Base-by-base conservation (phyloP, 2,329 filamentous ascomycete species). In the Bimuria novae-zelandiae region DNA sequence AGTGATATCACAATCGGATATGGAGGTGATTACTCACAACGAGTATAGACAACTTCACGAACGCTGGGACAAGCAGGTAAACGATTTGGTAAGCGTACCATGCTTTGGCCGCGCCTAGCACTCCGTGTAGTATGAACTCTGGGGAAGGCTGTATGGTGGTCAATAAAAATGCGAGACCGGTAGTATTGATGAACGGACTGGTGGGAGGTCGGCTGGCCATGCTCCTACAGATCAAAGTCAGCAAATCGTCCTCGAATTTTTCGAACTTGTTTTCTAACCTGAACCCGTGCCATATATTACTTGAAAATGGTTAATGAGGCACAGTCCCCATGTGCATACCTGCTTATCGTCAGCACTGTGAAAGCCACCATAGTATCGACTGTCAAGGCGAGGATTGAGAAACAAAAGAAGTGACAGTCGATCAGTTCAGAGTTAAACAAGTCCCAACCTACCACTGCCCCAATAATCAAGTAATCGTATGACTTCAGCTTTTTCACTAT, bases 11-110 rank as follows among this genome's bases (percentile, higher is more conserved):
- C 12, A 7, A 29, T n/a, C 10, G n/a, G 8, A n/a, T 33, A n/a
- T 14, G 16, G 10, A 6, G 4, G n/a, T 16, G n/a, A 6, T 29
- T n/a, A 21, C 44, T 47, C 29, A 47, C 44, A 2, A 57, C 49
- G 0, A 68, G 56, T 22, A 68, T 64, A 2, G 61, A 67, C 25
- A 68, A 42, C 47, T 70, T 69, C 36, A 68, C 58, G 19, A 67
- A 40, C 14, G 53, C 58, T 22, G 65, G 62, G 16, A 57, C 56
- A 25, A 60, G 53, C 12, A 63, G 35, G 51, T 70, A 69, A 7
- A 61, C 45, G 16, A 68, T 64, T 43, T 67, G 64, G 30, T 68
- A 68, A 16, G 59, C 53, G 33, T 67, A 68, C 65, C 65, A 67
- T 42, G 54, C 59, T 17, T 37, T 59, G 2, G 59, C 56, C 7